Conservation (phyloP, 495 filamentous ascomycete species). For the Cercophora samala region DNA sequence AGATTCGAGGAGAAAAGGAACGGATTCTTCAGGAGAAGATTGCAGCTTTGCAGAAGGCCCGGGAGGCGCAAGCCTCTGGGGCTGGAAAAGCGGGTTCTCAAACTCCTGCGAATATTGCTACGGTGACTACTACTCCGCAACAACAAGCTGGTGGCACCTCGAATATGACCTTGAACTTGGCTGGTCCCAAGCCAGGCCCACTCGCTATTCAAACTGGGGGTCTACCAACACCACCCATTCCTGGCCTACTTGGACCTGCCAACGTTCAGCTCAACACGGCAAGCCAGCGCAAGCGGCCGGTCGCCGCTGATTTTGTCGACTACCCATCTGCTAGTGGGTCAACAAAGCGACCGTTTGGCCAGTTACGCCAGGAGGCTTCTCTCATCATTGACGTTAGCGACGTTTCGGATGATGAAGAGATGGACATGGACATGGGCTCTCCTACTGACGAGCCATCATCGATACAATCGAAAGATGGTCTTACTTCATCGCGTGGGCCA, state of each 20-base stretch:
- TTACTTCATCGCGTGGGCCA: conserved; percentile 30
- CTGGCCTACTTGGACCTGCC: conserved; percentile 16
- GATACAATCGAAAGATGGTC: conserved; percentile 21
- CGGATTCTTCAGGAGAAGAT: conserved; percentile 47
- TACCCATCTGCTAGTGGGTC: conserved; percentile 44
- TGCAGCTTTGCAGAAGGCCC: conserved; percentile 43
- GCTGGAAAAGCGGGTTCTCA: conserved; percentile 9
- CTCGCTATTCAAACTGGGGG: conserved; percentile 1
- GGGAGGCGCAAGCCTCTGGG: conserved; percentile 26
- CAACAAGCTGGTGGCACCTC: not conserved
- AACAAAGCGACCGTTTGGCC: conserved; percentile 63
- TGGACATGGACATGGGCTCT: conserved; percentile 52
- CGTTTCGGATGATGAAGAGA: conserved; percentile 42
- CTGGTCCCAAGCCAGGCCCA: not conserved
- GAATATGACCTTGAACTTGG: not conserved
- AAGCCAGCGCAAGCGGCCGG: conserved; percentile 68
- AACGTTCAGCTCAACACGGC: conserved; percentile 9
- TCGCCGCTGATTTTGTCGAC: conserved; percentile 75
- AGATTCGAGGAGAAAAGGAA: conserved; percentile 43
- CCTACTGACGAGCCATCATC: conserved; percentile 37
- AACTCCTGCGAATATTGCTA: not conserved
- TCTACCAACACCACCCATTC: conserved; percentile 11
- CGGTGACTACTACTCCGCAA: not conserved
- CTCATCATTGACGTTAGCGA: conserved; percentile 78
- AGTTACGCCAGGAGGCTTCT: conserved; percentile 45